Conservation (phyloP, 1,139 yeast genomes). For the Torulaspora pretoriensis region DNA sequence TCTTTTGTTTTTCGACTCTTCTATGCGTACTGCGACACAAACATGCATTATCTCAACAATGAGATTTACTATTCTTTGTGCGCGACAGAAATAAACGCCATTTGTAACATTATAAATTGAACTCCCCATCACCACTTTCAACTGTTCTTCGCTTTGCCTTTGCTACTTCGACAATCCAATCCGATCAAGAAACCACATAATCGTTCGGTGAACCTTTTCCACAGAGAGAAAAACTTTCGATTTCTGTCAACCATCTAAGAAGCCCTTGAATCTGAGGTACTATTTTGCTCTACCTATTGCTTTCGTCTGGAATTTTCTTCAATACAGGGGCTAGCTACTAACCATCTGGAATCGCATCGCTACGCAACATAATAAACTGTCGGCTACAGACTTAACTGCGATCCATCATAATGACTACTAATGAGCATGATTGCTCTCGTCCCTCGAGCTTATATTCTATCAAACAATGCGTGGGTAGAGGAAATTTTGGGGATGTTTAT, state of each 20-base stretch:
- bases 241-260: no score
- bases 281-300: constrained; percentile 3
- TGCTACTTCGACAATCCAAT: no score
- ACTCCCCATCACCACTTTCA: no score
- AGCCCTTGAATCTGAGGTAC: background rate
- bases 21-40: background rate
- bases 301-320: background rate
- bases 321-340: background rate
- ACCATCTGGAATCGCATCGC: constrained; percentile 4
- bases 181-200: no score
- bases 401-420: constrained; percentile 9
- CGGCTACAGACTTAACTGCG: background rate
- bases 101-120: background rate
- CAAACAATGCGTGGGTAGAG: constrained; percentile 67
- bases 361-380: background rate
- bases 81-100: background rate
- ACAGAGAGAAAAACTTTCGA: no score
- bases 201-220: no score
- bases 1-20: constrained; percentile 1
- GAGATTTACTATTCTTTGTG: background rate
- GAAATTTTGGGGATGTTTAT: constrained; percentile 86
- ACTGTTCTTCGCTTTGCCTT: no score
- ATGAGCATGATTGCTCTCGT: constrained; percentile 17
- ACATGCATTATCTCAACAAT: background rate
- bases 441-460: constrained; percentile 41